Conservation (phyloP, 108 stramenopile species). For the Cyclotella distinguenda region DNA sequence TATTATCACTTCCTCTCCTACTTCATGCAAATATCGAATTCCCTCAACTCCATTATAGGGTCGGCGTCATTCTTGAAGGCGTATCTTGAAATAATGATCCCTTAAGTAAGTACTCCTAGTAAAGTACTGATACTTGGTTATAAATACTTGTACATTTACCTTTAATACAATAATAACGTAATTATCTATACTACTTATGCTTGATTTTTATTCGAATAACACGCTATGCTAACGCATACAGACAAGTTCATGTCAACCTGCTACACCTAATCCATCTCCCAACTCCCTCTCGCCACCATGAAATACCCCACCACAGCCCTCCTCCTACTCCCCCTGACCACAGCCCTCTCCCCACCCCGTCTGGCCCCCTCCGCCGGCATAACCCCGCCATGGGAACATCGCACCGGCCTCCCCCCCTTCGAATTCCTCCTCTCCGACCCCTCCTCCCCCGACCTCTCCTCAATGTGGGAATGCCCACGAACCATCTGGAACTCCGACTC, state of each 20-base stretch:
- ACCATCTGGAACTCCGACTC: conserved; percentile 81
- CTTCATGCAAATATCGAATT: no score
- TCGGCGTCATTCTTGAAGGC: no score
- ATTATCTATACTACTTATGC: no score
- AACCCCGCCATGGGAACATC: conserved; percentile 79
- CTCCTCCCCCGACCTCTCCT: conserved; percentile 63
- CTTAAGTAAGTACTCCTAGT: no score
- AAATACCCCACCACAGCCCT: conserved; percentile 52
- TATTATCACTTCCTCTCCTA: no score
- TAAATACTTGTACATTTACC: no score
- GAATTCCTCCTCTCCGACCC: conserved; percentile 77
- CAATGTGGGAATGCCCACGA: conserved; percentile 90
- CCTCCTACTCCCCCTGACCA: conserved; percentile 15
- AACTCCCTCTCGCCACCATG: conserved; percentile 40
- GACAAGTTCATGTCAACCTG: not conserved
- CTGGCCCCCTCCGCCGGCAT: conserved; percentile 73
- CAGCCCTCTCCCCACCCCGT: conserved; percentile 28
- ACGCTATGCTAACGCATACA: not conserved
- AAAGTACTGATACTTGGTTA: no score
- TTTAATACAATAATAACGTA: no score
- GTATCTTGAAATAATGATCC: no score
- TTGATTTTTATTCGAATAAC: not conserved
- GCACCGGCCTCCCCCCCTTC: conserved; percentile 54
- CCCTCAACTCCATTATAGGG: no score
- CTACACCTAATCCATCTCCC: not conserved